Evolutionary conservation across 495 filamentous ascomycete species (phyloP).

Genomic region (Penicillium cosmopolitanum): DNA sequence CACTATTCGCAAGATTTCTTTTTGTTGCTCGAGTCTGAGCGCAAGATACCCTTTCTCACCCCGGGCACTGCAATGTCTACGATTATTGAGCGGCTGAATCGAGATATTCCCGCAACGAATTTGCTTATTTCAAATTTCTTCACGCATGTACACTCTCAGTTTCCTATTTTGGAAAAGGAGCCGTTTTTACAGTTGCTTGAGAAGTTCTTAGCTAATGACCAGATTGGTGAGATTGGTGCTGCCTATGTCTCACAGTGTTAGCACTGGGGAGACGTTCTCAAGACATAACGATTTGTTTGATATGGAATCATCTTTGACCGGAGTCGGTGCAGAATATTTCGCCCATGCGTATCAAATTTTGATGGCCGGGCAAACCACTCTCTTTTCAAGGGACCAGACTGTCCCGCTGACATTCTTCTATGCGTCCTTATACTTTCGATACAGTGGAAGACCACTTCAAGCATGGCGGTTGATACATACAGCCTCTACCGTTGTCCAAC

Average conservation of each 20-base stretch:
- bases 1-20: slow-evolving; percentile 28
- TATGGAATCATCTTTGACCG: slow-evolving; percentile 11
- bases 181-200: slow-evolving; percentile 14
- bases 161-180: slow-evolving; percentile 17
- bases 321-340: slow-evolving; percentile 23
- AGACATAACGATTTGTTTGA: slow-evolving; percentile 11
- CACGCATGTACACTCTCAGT: slow-evolving; percentile 19
- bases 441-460: slow-evolving; percentile 21
- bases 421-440: slow-evolving; percentile 26
- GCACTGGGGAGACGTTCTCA: slow-evolving; percentile 19
- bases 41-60: slow-evolving; percentile 10
- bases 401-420: slow-evolving; percentile 22
- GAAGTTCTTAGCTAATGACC: slow-evolving; percentile 14
- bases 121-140: slow-evolving; percentile 15
- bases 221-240: slow-evolving; percentile 9
- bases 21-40: slow-evolving; percentile 18
- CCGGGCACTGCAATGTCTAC: not conserved
- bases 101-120: slow-evolving; percentile 2
- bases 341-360: slow-evolving; percentile 19
- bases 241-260: slow-evolving; percentile 21
- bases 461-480: slow-evolving; percentile 19
- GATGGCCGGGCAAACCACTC: not conserved
- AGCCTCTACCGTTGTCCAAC: slow-evolving; percentile 16
- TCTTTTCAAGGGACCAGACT: slow-evolving; percentile 10
- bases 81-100: slow-evolving; percentile 7